Conservation (phyloP, 129 eudicot genomes). For the Centella asiatica region DNA sequence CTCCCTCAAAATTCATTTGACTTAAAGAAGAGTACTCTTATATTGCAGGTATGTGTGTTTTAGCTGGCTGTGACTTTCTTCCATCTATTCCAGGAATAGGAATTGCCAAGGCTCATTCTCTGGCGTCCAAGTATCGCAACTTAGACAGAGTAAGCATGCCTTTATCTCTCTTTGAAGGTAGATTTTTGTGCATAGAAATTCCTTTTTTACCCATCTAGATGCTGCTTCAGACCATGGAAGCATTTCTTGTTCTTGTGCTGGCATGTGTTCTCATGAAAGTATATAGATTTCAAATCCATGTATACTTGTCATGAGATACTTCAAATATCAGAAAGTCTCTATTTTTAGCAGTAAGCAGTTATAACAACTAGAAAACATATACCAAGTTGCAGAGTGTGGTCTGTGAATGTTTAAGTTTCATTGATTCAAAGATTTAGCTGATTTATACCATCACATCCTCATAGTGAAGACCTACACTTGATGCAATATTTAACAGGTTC, state of each 20-base stretch:
- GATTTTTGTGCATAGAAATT: background rate
- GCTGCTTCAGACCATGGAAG: background rate
- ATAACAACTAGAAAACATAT: background rate
- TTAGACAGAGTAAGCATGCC: slow-evolving; percentile 67
- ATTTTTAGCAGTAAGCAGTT: too few relatives aligned
- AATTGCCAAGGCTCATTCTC: slow-evolving; percentile 58
- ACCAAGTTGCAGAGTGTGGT: background rate
- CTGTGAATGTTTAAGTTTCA: background rate
- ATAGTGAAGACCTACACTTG: background rate
- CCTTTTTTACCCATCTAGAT: background rate
- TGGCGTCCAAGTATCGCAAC: slow-evolving; percentile 68
- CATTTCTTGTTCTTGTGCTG: too few relatives aligned
- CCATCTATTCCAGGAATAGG: slow-evolving; percentile 83
- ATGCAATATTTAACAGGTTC: slow-evolving; percentile 36
- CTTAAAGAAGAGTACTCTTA: background rate
- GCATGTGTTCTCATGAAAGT: background rate
- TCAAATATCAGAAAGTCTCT: background rate
- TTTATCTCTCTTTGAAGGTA: background rate
- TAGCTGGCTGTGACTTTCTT: slow-evolving; percentile 94
- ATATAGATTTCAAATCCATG: background rate
- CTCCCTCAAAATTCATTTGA: slow-evolving; percentile 7
- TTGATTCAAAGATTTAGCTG: background rate
- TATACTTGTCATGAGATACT: background rate
- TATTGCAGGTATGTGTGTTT: slow-evolving; percentile 77
- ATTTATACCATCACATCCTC: background rate